Evolutionary conservation across 768 basidiomycete species (phyloP).

Genomic region (Amanita pallidorosea): DNA sequence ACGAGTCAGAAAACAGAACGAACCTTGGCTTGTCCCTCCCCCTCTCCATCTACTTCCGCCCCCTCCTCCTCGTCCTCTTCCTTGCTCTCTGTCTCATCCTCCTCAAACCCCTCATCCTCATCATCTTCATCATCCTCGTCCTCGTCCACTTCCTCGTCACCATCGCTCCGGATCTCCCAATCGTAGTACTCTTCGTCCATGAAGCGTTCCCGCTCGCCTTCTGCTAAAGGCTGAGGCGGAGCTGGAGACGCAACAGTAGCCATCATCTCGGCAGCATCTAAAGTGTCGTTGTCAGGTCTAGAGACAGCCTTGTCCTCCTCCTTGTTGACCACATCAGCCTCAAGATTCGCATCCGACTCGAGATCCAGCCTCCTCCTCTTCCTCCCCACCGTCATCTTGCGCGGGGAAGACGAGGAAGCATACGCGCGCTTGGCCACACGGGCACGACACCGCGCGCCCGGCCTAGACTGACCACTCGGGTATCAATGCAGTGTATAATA

Average conservation of each 20-base stretch:
- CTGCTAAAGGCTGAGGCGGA: not conserved
- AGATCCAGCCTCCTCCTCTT: not conserved
- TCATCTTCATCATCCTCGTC: too few relatives aligned
- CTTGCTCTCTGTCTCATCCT: constrained; percentile 6
- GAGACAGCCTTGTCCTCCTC: not conserved
- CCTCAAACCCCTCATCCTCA: constrained; percentile 11
- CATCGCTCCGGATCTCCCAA: constrained; percentile 13
- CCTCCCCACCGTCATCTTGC: not conserved
- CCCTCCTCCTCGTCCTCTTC: not conserved
- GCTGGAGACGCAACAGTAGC: not conserved
- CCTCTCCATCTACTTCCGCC: not conserved
- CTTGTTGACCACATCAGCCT: not conserved
- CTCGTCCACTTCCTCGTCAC: constrained; percentile 7
- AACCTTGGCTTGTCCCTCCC: not conserved
- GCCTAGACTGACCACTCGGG: constrained; percentile 9
- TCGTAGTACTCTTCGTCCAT: constrained; percentile 15
- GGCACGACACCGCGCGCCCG: not conserved
- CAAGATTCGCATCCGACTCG: not conserved
- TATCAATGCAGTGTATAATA: constrained; percentile 12
- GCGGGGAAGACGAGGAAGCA: too few relatives aligned
- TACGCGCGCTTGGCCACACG: not conserved
- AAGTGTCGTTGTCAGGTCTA: not conserved
- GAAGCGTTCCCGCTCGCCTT: constrained; percentile 8
- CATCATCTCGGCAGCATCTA: not conserved
- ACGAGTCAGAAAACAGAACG: not conserved